Evolutionary conservation across 2,329 filamentous ascomycete genomes (phyloP), one percentile per base, ranked within the genome.

Genomic region (Calonectria hawksworthii): DNA sequence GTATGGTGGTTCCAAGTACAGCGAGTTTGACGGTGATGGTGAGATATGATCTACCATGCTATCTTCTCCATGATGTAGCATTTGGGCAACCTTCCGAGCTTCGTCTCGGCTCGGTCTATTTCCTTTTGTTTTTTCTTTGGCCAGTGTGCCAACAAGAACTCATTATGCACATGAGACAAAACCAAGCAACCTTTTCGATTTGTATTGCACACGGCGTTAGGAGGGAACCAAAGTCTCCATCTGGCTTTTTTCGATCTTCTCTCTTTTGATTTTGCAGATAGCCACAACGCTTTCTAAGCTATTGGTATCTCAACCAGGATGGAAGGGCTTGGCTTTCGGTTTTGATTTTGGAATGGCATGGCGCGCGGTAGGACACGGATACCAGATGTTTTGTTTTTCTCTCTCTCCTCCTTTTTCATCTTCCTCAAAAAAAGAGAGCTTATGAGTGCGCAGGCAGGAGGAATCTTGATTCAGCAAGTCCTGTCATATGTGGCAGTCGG

Each of bases 11-110:
- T 30, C 64, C 51, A 50, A 68, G 51, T 67, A 75, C 34, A 76
- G 76, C 32, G 82, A 82, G 21, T 76, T 77, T 50, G 79, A 81
- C 26, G 77, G 79, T 5, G 85, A 86, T 18, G 86, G 85, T 52
- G 86, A 87, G 77, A 82, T 84, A 70, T 87, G 74, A 80, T 65
- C 63, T 16, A 32, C 59, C 52, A 56, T 34, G 16, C 70, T 56
- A 21, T 44, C 23, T 34, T 8, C 30, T 18, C 59, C 34, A 41
- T 23, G 8, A 38, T 28, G 28, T 50, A 23, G 47, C 28, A 23
- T 8, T 18, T 59, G 52, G 65, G 38, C 1, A 6, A 50, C 4
- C 26, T n/a, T 36, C 7, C 5, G 41, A 30, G 23, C n/a, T 52
- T 16, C 2, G 63, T 52, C 47, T 64, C 34, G 34, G 54, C 64